phyloP scores from a whole-genome alignment of 1,139 yeast species.

The Saccharomyces hybrid region DNA sequence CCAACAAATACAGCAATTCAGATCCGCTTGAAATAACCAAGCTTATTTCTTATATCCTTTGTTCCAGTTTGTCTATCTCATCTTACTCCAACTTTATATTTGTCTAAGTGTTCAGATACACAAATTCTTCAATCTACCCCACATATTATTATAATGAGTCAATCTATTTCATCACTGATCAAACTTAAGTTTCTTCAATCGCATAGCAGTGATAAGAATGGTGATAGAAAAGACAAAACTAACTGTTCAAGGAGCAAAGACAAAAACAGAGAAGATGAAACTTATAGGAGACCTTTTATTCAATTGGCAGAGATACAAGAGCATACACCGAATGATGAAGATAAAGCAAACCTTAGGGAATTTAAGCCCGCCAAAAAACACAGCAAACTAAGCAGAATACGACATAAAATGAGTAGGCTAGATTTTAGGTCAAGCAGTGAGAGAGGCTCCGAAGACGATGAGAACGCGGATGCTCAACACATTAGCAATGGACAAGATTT shows the following conservation, averaged over 20 bases:
- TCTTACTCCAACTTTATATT: not conserved
- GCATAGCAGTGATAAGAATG: not conserved
- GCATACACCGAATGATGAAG: not conserved
- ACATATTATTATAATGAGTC: not conserved
- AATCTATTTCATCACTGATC: not conserved
- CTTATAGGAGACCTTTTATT: not conserved
- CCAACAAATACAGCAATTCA: too few species aligned
- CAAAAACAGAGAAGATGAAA: not conserved
- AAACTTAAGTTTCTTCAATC: not conserved
- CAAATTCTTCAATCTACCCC: not conserved
- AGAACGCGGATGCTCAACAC: not conserved
- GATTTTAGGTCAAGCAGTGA: conserved; percentile 5
- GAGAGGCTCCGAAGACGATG: not conserved
- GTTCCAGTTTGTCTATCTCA: not conserved
- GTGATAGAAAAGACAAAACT: not conserved
- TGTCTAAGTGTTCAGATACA: not conserved
- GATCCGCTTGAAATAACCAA: too few species aligned
- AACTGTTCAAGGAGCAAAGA: not conserved
- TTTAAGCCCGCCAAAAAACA: not conserved
- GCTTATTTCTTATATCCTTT: too few species aligned
- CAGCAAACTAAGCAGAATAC: conserved; percentile 9
- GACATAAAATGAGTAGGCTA: conserved; percentile 8
- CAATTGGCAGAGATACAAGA: not conserved
- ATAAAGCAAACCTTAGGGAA: not conserved
- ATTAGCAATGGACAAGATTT: not conserved